phyloP scores from a whole-genome alignment of 2,329 filamentous ascomycete genomes.

The Claviceps purpurea region DNA sequence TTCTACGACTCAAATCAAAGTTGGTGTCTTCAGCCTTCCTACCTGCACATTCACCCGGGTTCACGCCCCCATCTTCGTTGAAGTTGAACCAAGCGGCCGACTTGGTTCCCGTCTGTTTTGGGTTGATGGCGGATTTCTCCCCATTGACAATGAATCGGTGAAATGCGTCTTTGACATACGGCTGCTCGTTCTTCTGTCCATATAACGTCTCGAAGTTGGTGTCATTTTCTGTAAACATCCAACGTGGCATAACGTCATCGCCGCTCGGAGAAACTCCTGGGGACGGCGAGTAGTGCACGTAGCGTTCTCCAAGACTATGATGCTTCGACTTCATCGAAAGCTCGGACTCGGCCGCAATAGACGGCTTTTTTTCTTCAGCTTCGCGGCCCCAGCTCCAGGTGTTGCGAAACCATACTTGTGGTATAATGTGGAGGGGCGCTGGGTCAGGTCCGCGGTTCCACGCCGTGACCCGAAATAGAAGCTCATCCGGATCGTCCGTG shows the following conservation, averaged over 20 bases:
- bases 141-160: conserved; percentile 75
- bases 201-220: conserved; percentile 75
- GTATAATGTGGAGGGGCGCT: conserved; percentile 83
- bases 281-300: conserved; percentile 75
- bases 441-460: conserved; percentile 90
- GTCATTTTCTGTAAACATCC: conserved; percentile 93
- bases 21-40: conserved; percentile 17
- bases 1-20: background rate
- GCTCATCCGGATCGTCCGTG: conserved; percentile 76
- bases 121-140: conserved; percentile 72
- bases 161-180: conserved; percentile 92
- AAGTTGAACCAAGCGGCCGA: conserved; percentile 85
- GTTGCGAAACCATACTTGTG: conserved; percentile 94
- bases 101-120: conserved; percentile 69
- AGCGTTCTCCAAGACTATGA: conserved; percentile 67
- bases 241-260: conserved; percentile 69
- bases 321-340: conserved; percentile 67
- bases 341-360: conserved; percentile 52
- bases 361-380: conserved; percentile 61
- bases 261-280: conserved; percentile 68
- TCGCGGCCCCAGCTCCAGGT: conserved; percentile 94
- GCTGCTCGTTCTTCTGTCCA: conserved; percentile 60
- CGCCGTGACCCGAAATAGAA: conserved; percentile 86
- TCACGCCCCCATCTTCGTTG: conserved; percentile 76
- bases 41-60: conserved; percentile 82